Percentiles rank a stretch among this genome's conserved stretches.
phyloP scores from a whole-genome alignment of 2,329 filamentous ascomycete species.

The Cordyceps militaris region DNA sequence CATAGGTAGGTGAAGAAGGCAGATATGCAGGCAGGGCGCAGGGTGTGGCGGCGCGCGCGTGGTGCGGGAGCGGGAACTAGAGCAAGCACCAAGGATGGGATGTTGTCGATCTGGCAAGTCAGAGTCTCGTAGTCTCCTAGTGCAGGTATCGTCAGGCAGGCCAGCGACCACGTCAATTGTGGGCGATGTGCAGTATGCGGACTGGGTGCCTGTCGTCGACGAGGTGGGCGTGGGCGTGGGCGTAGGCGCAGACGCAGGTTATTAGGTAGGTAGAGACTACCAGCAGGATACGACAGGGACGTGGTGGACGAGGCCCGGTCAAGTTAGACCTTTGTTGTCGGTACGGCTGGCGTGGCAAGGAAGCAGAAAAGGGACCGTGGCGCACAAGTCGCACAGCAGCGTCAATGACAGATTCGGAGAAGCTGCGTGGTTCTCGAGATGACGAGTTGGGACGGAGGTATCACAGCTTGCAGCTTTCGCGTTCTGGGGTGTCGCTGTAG shows the following conservation, averaged over 20 bases:
- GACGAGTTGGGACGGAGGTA: neutral
- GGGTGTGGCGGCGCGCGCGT: slow-evolving; percentile 7
- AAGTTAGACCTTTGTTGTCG: neutral
- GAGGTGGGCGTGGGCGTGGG: slow-evolving; percentile 6
- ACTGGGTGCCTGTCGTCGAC: slow-evolving; percentile 4
- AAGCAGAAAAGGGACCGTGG: neutral
- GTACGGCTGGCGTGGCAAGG: neutral
- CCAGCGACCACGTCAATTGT: slow-evolving; percentile 8
- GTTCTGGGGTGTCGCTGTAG: slow-evolving; percentile 3
- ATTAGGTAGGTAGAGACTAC: slow-evolving; percentile 2
- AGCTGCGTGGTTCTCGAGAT: neutral
- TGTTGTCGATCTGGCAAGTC: neutral
- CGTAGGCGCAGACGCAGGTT: slow-evolving; percentile 3
- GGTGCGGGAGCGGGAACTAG: slow-evolving; percentile 13
- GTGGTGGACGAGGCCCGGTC: neutral
- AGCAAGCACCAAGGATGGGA: neutral
- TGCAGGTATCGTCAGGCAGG: neutral
- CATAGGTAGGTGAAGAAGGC: neutral
- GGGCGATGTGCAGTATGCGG: slow-evolving; percentile 5
- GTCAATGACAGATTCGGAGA: neutral
- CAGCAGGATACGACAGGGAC: neutral
- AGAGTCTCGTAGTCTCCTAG: neutral
- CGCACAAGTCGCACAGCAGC: slow-evolving; percentile 4
- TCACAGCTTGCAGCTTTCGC: neutral
- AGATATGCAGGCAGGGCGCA: neutral